Evolutionary conservation across 2,329 filamentous ascomycete genomes (phyloP), one percentile per base, ranked within the genome.

Genomic region (Claviceps arundinis): DNA sequence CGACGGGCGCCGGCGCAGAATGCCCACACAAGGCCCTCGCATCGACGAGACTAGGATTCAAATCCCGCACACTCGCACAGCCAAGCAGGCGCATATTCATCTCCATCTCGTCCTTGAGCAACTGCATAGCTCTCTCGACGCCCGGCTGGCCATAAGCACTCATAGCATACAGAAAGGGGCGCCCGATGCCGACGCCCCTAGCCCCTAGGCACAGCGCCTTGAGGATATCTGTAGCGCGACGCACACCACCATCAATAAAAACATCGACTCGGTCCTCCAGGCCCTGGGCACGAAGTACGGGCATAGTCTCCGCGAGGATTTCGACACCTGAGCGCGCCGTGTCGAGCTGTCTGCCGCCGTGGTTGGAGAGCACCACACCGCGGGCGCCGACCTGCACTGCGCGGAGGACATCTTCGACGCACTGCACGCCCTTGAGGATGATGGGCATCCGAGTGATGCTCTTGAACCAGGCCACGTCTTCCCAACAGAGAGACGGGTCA

Each of bases 11-110:
- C 24, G 70, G 64, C 40, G 71, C 72, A 40, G 71, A 68, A 57
- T 82, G 78, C 55, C 67, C 69, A 55, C 71, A 70, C 59, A 96
- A 65, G 2, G 84, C 87, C 55, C 85, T 74, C 0, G 81, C 79
- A 65, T 98, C 93, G 19, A 98, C 67, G 67, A 98, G 71, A 26
- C 81, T 82, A 0, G 90, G 85, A 56, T 86, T 87, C 56, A 98
- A 71, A 59, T 98, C 82, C 38, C 82, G 81, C 37, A 98, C 68
- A 55, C 70, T 82, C 19, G 76, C 79, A 54, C 82, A 87, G 9
- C 93, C 93, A 59, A 98, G 89, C 56, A 98, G 73, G 6, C 93
- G 81, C 93, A 98, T 97, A 64, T 91, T 93, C 91, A 97, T 97
- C 73, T 94, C 89, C 80, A 98, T 87, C 76, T 98, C 93, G 63